These are phyloP conservation scores for Verticillium albo-atrum DNA, from an alignment of 2,329 filamentous ascomycete species.

Conservation along the genomic window DNA sequence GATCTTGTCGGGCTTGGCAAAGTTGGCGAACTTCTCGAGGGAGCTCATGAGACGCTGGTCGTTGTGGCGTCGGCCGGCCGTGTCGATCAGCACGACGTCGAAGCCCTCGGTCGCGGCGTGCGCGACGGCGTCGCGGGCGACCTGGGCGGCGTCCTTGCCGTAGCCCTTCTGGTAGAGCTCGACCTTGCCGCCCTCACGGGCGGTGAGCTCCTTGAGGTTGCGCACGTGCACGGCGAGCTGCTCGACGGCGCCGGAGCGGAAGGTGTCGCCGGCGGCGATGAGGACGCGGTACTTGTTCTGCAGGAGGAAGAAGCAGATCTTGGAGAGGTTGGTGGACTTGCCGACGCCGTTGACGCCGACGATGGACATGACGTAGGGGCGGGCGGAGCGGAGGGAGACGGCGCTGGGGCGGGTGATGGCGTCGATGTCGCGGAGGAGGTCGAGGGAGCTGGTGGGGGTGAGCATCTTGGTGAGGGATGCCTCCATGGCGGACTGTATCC, in stretches of 20 bases:
- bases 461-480: slow-evolving; percentile 91
- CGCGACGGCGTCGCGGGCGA: slow-evolving; percentile 88
- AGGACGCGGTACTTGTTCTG: slow-evolving; percentile 97
- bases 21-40: slow-evolving; percentile 94
- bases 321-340: slow-evolving; percentile 95
- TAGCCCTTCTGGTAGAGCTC: slow-evolving; percentile 97
- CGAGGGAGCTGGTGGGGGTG: slow-evolving; percentile 89
- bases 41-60: slow-evolving; percentile 94
- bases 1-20: slow-evolving; percentile 95
- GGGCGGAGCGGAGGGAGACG: slow-evolving; percentile 57
- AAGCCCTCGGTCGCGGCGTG: slow-evolving; percentile 72
- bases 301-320: slow-evolving; percentile 95
- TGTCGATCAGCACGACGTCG: slow-evolving; percentile 96
- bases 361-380: slow-evolving; percentile 96
- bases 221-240: slow-evolving; percentile 93
- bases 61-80: slow-evolving; percentile 90
- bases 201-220: slow-evolving; percentile 84
- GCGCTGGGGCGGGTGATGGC: slow-evolving; percentile 64
- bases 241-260: slow-evolving; percentile 94
- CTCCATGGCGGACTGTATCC: slow-evolving; percentile 83
- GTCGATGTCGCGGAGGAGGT: slow-evolving; percentile 90
- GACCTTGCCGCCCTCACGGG: slow-evolving; percentile 77
- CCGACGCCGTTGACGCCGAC: slow-evolving; percentile 98
- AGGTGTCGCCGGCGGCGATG: slow-evolving; percentile 92
- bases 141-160: slow-evolving; percentile 92